A percentile compares a stretch with the other conserved stretches of the same genome.
Evolutionary conservation across 2,329 filamentous ascomycete genomes (phyloP).

Genomic region (Aspergillus luchuensis): DNA sequence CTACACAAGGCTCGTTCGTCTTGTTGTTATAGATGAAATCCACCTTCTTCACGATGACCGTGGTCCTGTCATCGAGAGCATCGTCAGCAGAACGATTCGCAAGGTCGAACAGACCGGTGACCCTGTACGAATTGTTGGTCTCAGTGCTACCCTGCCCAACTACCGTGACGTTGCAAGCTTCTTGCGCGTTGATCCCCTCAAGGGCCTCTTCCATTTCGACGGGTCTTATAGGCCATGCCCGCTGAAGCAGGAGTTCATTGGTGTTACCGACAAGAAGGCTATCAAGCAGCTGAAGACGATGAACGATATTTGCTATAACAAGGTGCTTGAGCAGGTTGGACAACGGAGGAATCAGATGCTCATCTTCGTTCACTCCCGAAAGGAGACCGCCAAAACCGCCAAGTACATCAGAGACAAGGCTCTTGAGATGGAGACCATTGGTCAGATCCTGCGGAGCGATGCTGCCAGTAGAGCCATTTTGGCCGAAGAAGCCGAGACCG

Average conservation of each 20-base stretch:
- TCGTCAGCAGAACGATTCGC: conserved; percentile 90
- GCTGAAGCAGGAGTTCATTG: conserved; percentile 93
- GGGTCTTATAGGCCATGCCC: conserved; percentile 92
- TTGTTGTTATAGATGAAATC: conserved; percentile 97
- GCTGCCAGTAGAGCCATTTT: conserved; percentile 88
- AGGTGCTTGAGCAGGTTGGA: conserved; percentile 94
- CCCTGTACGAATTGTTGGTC: conserved; percentile 83
- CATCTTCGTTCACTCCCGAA: conserved; percentile 97
- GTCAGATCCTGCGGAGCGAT: conserved; percentile 90
- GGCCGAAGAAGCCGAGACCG: conserved; percentile 77
- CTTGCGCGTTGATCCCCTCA: conserved; percentile 80
- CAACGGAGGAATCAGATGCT: conserved; percentile 95
- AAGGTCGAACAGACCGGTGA: conserved; percentile 93
- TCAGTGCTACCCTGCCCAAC: conserved; percentile 94
- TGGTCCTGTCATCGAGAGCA: conserved; percentile 94
- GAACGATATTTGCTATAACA: conserved; percentile 98
- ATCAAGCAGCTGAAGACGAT: conserved; percentile 99
- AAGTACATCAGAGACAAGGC: conserved; percentile 96
- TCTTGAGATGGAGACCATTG: conserved; percentile 94
- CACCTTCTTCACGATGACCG: conserved; percentile 96
- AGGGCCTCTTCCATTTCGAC: conserved; percentile 94
- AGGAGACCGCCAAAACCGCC: conserved; percentile 97
- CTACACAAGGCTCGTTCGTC: conserved; percentile 93
- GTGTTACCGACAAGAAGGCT: conserved; percentile 94
- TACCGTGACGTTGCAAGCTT: conserved; percentile 96